phyloP scores from a whole-genome alignment of 192 early-diverging fungal genomes.

The Gamsiella multidivaricata region DNA sequence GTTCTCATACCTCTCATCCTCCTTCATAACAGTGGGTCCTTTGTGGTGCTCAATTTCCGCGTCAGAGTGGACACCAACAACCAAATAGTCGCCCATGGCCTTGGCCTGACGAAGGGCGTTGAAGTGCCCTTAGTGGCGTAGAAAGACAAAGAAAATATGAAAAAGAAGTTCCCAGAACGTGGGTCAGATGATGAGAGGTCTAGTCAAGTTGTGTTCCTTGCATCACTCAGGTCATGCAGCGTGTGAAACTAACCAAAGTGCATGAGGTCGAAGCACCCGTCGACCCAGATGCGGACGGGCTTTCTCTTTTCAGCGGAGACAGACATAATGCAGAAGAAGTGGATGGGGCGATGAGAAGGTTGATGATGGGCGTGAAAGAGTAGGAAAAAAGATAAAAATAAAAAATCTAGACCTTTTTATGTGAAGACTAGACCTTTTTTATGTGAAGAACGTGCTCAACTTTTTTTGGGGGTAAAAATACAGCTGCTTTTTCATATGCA shows the following conservation, averaged over 20 bases:
- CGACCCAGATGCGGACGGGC: slow-evolving; percentile 78
- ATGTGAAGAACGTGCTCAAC: too few species aligned
- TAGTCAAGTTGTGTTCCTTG: too few species aligned
- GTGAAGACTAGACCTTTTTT: not conserved
- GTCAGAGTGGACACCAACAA: slow-evolving; percentile 97
- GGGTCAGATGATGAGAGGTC: slow-evolving; percentile 28
- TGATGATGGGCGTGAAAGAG: slow-evolving; percentile 15
- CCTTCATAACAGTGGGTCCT: slow-evolving; percentile 96
- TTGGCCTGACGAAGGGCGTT: slow-evolving; percentile 97
- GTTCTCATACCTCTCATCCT: slow-evolving; percentile 94
- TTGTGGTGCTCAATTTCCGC: slow-evolving; percentile 93
- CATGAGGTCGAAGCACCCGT: slow-evolving; percentile 98
- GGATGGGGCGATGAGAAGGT: not conserved
- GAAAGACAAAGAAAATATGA: not conserved
- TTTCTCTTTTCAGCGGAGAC: slow-evolving; percentile 41
- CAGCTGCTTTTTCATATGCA: slow-evolving; percentile 4
- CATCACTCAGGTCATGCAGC: too few species aligned
- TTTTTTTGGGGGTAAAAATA: slow-evolving; percentile 18
- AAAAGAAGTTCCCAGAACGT: not conserved
- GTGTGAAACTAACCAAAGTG: slow-evolving; percentile 75
- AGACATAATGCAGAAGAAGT: slow-evolving; percentile 25
- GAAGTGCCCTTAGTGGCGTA: slow-evolving; percentile 70
- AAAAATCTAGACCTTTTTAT: too few species aligned
- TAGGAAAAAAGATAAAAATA: not conserved
- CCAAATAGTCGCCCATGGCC: slow-evolving; percentile 93